Evolutionary conservation across 495 filamentous ascomycete genomes (phyloP), one percentile per base, ranked within the genome.

Genomic region (Podospora bellae-mahoneyi): DNA sequence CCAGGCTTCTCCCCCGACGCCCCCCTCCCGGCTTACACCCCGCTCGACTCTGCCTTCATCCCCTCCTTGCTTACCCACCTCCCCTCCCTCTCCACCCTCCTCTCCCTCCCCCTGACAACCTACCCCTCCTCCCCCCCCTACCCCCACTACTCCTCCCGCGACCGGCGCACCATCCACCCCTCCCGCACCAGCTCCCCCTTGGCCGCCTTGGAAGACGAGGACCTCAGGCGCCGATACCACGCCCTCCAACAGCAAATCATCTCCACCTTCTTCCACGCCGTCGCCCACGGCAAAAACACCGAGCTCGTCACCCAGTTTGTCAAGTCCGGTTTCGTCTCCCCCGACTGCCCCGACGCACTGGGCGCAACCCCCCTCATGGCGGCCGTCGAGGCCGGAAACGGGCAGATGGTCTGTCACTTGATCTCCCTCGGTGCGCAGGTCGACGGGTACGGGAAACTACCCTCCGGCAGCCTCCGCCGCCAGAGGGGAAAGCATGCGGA

Each of bases 351-450:
- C 60, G 56, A 72, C 69, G 60, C 64, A 5, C 1, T 30, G 3
- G 76, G 73, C 48, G 13, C 28, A 19, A 81, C 76, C n/a, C 75
- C 79, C n/a, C 75, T 81, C 7, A 71, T 79, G 60, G 72, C 74
- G 0, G 78, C 78, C 66, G 70, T 81, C 32, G 39, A 65, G 26
- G 72, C 70, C 27, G 74, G 78, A 58, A 64, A 74, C 55, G 68
- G 73, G 3, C 62, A 48, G 48, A 76, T 80, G 58, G 71, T 79
- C 0, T 76, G 76, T 59, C 58, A 62, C 5, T 72, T 81, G 18
- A 32, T 79, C 58, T 64, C 61, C 18, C 68, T 77, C 54, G 78
- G 79, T 44, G 79, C 79, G 5, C 55, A 27, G 6, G 71, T 78
- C 62, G 66, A 78, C 68, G 56, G 48, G 7, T 74, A 55, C 60